phyloP scores from a whole-genome alignment of 192 early-diverging fungal species.

The Allomyces javanicus region DNA sequence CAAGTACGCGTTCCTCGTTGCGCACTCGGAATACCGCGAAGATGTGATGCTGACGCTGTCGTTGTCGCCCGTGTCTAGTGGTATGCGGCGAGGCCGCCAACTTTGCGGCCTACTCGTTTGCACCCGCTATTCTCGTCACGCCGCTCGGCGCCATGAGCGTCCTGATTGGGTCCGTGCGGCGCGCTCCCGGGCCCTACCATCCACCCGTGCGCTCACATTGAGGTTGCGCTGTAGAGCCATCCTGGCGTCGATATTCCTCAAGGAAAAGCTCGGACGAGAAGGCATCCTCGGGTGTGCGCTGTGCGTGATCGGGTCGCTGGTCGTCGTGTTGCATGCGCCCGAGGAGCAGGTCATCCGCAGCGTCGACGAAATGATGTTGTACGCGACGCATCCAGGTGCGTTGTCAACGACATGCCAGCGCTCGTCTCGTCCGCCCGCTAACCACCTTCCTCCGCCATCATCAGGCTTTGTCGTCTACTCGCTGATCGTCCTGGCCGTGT shows the following conservation, averaged over 20 bases:
- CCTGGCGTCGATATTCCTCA: slow-evolving; percentile 67
- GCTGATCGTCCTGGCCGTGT: slow-evolving; percentile 36
- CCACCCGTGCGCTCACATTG: background rate
- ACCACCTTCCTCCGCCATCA: background rate
- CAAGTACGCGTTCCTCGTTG: slow-evolving; percentile 28
- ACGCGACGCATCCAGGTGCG: slow-evolving; percentile 54
- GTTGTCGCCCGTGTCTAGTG: slow-evolving; percentile 32
- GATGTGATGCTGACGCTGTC: slow-evolving; percentile 1
- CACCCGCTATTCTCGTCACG: slow-evolving; percentile 86
- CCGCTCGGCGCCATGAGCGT: slow-evolving; percentile 81
- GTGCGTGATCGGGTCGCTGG: slow-evolving; percentile 69
- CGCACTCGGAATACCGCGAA: slow-evolving; percentile 1
- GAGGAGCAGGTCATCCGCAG: slow-evolving; percentile 58
- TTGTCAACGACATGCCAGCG: background rate
- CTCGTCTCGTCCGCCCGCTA: background rate
- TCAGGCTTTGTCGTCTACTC: slow-evolving; percentile 66
- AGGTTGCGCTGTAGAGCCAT: slow-evolving; percentile 36
- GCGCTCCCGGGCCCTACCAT: background rate
- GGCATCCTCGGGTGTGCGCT: slow-evolving; percentile 80
- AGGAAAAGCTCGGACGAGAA: slow-evolving; percentile 58
- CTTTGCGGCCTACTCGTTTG: slow-evolving; percentile 89
- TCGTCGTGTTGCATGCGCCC: slow-evolving; percentile 72
- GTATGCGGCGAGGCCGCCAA: slow-evolving; percentile 81
- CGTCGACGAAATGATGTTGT: slow-evolving; percentile 63
- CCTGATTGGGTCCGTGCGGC: slow-evolving; percentile 43